These are phyloP conservation scores for Nevesoporus exiguus DNA, from an alignment of 768 basidiomycete genomes.

Conservation along the genomic window DNA sequence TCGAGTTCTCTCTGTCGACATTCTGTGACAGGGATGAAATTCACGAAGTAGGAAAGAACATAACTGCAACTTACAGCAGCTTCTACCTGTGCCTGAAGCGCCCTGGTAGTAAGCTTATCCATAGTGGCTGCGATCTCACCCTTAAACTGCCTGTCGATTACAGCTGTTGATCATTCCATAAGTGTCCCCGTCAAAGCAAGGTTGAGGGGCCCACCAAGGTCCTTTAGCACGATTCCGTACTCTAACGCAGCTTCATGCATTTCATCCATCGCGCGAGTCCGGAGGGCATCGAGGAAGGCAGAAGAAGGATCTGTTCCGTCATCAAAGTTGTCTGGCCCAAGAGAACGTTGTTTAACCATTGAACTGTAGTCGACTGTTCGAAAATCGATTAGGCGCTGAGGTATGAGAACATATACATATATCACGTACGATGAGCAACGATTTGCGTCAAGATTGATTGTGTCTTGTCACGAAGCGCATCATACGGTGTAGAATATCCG, in stretches of 20 bases:
- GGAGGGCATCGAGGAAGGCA: conserved; percentile 77
- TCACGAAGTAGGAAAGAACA: neutral
- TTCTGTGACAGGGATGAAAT: conserved; percentile 43
- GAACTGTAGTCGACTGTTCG: conserved; percentile 48
- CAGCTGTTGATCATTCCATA: conserved; percentile 44
- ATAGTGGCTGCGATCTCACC: conserved; percentile 82
- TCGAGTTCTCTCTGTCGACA: conserved; percentile 83
- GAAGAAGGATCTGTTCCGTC: conserved; percentile 67
- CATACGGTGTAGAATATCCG: conserved; percentile 81
- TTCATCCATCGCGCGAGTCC: conserved; percentile 84
- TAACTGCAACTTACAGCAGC: conserved; percentile 54
- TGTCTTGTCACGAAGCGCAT: conserved; percentile 75
- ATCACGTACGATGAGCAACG: conserved; percentile 65
- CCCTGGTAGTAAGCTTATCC: conserved; percentile 82
- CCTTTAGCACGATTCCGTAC: conserved; percentile 81
- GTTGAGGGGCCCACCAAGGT: conserved; percentile 50
- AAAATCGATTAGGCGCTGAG: neutral
- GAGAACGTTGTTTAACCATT: conserved; percentile 76
- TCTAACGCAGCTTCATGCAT: conserved; percentile 77
- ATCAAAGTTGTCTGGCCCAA: conserved; percentile 73
- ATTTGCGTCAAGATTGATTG: conserved; percentile 87
- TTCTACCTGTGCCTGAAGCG: conserved; percentile 83
- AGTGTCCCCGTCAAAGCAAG: neutral
- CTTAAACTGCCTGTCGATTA: conserved; percentile 86
- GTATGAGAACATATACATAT: neutral